phyloP scores from a whole-genome alignment of 2,329 filamentous ascomycete genomes.

The Uncinocarpus reesii region DNA sequence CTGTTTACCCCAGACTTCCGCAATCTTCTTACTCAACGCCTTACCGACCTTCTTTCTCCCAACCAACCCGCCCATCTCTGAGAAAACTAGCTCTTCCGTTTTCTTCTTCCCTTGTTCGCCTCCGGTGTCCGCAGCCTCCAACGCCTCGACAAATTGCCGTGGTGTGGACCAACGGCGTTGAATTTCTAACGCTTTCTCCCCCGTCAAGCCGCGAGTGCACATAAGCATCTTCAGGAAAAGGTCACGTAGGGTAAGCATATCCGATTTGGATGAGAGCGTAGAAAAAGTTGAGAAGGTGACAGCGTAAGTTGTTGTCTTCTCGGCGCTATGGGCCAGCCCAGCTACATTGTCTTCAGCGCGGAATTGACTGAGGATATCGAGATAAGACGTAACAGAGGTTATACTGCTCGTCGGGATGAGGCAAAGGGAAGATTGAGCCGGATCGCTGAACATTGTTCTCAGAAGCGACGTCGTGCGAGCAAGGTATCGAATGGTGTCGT shows the following conservation, averaged over 20 bases:
- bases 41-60: conserved; percentile 60
- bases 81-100: conserved; percentile 51
- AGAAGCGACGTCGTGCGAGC: conserved; percentile 60
- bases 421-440: conserved; percentile 35
- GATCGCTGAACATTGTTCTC: conserved; percentile 48
- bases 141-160: conserved; percentile 59
- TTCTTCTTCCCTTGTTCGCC: conserved; percentile 37
- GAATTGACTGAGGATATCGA: conserved; percentile 52
- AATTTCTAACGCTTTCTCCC: conserved; percentile 69
- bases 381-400: conserved; percentile 57
- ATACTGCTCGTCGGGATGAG: conserved; percentile 54
- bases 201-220: conserved; percentile 64
- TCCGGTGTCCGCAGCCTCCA: conserved; percentile 42
- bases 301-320: conserved; percentile 47
- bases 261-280: conserved; percentile 63
- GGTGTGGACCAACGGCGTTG: conserved; percentile 71
- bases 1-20: conserved; percentile 55
- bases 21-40: conserved; percentile 56
- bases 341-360: conserved; percentile 40
- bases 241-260: conserved; percentile 61
- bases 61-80: conserved; percentile 47
- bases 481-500: conserved; percentile 68
- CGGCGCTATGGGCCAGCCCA: conserved; percentile 16
- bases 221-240: conserved; percentile 77
- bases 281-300: conserved; percentile 64